Evolutionary conservation across 2,329 filamentous ascomycete species (phyloP), one percentile per base, ranked within the genome.

Genomic region (Hypoxylon sp.): DNA sequence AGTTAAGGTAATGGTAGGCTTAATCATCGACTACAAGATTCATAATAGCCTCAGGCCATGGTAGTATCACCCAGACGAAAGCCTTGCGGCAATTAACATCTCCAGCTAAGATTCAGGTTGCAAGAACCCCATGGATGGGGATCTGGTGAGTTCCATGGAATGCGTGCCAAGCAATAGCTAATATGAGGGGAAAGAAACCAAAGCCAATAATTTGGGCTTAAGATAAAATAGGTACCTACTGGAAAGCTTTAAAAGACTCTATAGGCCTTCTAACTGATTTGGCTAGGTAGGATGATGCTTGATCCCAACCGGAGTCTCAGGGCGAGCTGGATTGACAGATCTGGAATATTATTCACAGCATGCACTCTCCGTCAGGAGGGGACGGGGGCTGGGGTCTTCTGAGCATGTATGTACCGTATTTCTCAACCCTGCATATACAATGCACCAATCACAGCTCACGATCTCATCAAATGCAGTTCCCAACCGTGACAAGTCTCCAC

Each of bases 391-490:
- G 39, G 39, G 37, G 17, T n/a, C n/a, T 42, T 42, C 26, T 9
- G 35, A 39, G 39, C 50, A 59, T 62, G 42, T 26, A 31, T 8
- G 29, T 22, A 22, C 19, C 19, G 19, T 31, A 47, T 37, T 9
- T 17, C 47, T 46, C 33, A 33, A 67, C 67, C 67, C 67, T 72
- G 67, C 70, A 72, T 70, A 51, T n/a, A 31, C 54, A 19, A 48
- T 26, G 14, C 42, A 47, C 70, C 68, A 72, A 70, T 70, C 56
- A 68, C 5, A 53, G 11, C 46, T 26, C 60, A 39, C 29, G 51
- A 19, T 61, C 13, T 10, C 39, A n/a, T 14, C 51, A 10, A 58
- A 69, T 55, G 29, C 63, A 51, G 48, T 39, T 33, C 52, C 24
- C 46, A 68, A 29, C 63, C 37, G 70, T 55, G 70, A 72, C 70